Conservation (phyloP, 768 basidiomycete species). For the Lentinus brumalis region DNA sequence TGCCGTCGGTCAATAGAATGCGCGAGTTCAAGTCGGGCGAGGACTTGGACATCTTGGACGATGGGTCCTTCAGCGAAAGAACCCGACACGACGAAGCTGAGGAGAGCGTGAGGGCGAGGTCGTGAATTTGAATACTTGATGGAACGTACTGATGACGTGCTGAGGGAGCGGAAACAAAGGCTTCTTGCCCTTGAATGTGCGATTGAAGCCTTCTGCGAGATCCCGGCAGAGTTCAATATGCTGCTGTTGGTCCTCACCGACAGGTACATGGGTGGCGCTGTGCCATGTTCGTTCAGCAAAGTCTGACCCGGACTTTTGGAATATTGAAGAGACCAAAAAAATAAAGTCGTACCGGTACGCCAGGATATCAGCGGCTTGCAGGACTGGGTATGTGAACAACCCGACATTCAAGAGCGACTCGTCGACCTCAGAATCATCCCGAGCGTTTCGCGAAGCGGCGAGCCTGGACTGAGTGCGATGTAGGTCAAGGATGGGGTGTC, state of each 20-base stretch:
- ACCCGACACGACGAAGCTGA: conserved; percentile 80
- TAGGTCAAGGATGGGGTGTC: background rate
- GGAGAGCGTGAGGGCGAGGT: background rate
- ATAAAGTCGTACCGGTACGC: conserved; percentile 64
- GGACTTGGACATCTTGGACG: conserved; percentile 95
- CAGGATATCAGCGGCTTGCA: conserved; percentile 93
- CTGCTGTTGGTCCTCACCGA: conserved; percentile 95
- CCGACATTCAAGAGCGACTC: conserved; percentile 84
- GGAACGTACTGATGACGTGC: conserved; percentile 68
- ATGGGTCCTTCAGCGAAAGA: conserved; percentile 83
- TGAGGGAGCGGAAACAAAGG: conserved; percentile 73
- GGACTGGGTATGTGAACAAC: conserved; percentile 87
- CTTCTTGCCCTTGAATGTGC: conserved; percentile 48
- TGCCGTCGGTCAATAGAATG: conserved; percentile 81
- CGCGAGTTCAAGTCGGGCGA: conserved; percentile 76
- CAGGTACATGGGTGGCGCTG: conserved; percentile 88
- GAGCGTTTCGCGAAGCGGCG: conserved; percentile 72
- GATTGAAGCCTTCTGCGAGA: conserved; percentile 82
- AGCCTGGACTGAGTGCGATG: conserved; percentile 62
- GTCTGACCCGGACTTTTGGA: background rate
- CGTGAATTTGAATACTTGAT: background rate
- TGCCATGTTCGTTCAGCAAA: conserved; percentile 28
- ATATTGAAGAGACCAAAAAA: background rate
- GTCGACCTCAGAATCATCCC: conserved; percentile 74
- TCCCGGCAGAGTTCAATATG: conserved; percentile 90